Percentiles rank a stretch among this genome's conserved stretches.
Evolutionary conservation across 495 filamentous ascomycete genomes (phyloP).

Genomic region (Chaetomidium leptoderma): DNA sequence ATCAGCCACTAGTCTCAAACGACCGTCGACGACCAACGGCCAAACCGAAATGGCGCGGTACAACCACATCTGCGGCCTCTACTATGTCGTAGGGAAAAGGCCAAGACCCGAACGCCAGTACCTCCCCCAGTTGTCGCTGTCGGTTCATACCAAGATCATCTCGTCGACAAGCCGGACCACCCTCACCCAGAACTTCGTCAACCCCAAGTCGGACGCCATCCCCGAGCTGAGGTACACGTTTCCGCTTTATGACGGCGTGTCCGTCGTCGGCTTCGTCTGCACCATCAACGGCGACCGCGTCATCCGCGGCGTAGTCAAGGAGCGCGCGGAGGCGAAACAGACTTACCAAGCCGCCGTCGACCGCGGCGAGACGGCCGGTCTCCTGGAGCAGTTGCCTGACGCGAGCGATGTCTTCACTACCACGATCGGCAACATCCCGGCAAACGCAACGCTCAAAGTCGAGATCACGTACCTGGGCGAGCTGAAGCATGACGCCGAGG

Average conservation of each 20-base stretch:
- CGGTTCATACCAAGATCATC: constrained; percentile 51
- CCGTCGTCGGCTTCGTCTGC: constrained; percentile 59
- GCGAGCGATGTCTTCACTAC: constrained; percentile 62
- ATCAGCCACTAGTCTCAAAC: neutral
- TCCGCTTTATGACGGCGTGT: constrained; percentile 63
- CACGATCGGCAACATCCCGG: constrained; percentile 59
- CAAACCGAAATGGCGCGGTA: neutral
- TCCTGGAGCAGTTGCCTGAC: constrained; percentile 55
- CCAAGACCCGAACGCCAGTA: constrained; percentile 30
- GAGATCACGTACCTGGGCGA: constrained; percentile 63
- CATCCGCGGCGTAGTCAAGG: constrained; percentile 58
- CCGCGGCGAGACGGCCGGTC: constrained; percentile 55
- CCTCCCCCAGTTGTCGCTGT: constrained; percentile 52
- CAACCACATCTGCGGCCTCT: constrained; percentile 27
- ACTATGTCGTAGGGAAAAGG: constrained; percentile 14
- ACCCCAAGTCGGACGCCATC: constrained; percentile 37
- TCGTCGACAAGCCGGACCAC: constrained; percentile 53
- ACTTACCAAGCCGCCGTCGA: constrained; percentile 52
- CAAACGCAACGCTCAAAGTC: constrained; percentile 48
- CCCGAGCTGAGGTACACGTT: constrained; percentile 58
- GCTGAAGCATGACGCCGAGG: constrained; percentile 60
- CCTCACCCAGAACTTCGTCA: constrained; percentile 59
- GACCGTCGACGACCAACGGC: too few relatives aligned
- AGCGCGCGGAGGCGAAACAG: constrained; percentile 52
- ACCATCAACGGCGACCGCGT: constrained; percentile 44